These are phyloP conservation scores for Mycosphaerella sp. DNA, from an alignment of 2,329 filamentous ascomycete species.

Conservation along the genomic window DNA sequence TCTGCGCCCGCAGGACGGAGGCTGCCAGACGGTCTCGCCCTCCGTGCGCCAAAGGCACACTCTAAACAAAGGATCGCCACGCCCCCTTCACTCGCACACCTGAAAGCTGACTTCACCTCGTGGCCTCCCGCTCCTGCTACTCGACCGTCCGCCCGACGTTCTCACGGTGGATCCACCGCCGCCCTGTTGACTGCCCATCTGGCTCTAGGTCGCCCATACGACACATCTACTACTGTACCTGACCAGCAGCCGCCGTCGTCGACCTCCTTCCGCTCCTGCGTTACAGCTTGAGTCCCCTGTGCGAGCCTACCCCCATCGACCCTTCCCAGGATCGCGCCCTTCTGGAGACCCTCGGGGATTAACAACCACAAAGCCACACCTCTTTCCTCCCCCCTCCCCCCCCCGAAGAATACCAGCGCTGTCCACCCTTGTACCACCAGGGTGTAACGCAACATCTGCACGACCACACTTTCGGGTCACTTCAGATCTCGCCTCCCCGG, in stretches of 20 bases:
- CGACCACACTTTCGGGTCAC: slow-evolving; percentile 41
- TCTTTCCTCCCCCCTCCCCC: too few relatives aligned
- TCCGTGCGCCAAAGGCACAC: slow-evolving; percentile 42
- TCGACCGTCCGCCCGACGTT: slow-evolving; percentile 1
- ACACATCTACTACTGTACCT: neutral
- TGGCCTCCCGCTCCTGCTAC: slow-evolving; percentile 2
- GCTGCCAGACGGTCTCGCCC: slow-evolving; percentile 40
- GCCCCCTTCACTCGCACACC: slow-evolving; percentile 28
- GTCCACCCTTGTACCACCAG: slow-evolving; percentile 28
- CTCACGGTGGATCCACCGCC: neutral
- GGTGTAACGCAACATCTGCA: slow-evolving; percentile 43
- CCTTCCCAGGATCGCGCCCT: slow-evolving; percentile 30
- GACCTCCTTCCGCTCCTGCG: neutral
- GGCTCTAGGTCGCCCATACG: neutral
- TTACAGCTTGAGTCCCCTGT: slow-evolving; percentile 7
- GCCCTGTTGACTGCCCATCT: neutral
- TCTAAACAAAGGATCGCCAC: slow-evolving; percentile 46
- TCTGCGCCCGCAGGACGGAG: slow-evolving; percentile 24
- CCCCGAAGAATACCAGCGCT: slow-evolving; percentile 20
- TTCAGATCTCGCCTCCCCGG: slow-evolving; percentile 34
- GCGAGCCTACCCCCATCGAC: neutral
- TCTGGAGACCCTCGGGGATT: slow-evolving; percentile 31
- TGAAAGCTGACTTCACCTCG: slow-evolving; percentile 25
- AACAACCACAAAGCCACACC: slow-evolving; percentile 30
- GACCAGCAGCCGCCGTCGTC: neutral